Evolutionary conservation across 2,329 filamentous ascomycete species (phyloP).

Genomic region (Penicillium sp.): DNA sequence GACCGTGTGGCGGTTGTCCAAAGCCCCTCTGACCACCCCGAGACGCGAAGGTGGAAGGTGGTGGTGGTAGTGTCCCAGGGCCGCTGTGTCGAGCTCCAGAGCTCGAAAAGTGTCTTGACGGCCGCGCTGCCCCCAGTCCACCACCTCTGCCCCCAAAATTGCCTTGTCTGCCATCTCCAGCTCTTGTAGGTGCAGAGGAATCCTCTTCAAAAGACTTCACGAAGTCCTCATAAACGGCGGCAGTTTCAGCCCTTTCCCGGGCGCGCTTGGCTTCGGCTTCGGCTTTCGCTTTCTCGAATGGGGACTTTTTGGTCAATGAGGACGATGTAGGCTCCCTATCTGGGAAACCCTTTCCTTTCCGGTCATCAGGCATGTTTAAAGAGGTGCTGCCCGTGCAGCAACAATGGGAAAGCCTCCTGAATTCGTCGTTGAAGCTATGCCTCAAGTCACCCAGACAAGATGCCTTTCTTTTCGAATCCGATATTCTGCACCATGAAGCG

Average conservation of each 20-base stretch:
- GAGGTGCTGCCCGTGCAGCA: conserved; percentile 21
- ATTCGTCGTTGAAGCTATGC: conserved; percentile 1
- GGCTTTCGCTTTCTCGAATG: conserved; percentile 81
- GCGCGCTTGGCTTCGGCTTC: conserved; percentile 83
- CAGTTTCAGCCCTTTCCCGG: conserved; percentile 79
- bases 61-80: conserved; percentile 44
- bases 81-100: conserved; percentile 44
- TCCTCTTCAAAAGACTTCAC: conserved; percentile 61
- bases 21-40: conserved; percentile 44
- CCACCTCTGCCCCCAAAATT: conserved; percentile 29
- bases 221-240: conserved; percentile 80
- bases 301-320: conserved; percentile 74
- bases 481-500: background rate
- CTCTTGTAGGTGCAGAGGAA: conserved; percentile 14
- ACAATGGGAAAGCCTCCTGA: background rate
- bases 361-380: conserved; percentile 33
- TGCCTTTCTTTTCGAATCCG: conserved; percentile 5
- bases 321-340: conserved; percentile 71
- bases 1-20: conserved; percentile 33
- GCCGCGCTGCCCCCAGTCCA: conserved; percentile 35
- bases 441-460: no score
- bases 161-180: conserved; percentile 20
- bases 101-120: conserved; percentile 58
- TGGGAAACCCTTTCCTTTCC: conserved; percentile 51
- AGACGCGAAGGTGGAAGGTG: conserved; percentile 32